Conservation (phyloP, 2,329 filamentous ascomycete species). For the Beauveria pseudobassiana region DNA sequence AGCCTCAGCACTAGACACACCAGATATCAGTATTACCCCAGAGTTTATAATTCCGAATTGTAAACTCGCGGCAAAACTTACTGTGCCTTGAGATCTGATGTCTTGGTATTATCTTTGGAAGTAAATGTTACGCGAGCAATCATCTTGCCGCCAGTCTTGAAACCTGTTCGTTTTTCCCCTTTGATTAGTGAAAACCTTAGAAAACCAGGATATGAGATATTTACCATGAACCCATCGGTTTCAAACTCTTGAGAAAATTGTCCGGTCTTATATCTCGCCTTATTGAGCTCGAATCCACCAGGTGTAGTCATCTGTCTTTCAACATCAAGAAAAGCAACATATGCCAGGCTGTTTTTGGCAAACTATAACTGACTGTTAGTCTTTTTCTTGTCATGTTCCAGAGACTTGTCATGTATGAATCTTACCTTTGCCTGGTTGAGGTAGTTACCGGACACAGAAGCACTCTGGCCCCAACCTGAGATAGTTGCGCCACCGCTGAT, state of each 20-base stretch:
- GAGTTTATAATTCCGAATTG: neutral
- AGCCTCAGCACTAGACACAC: neutral
- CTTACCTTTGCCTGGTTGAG: neutral
- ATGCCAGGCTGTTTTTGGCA: neutral
- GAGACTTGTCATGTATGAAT: neutral
- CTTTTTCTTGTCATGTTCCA: no score
- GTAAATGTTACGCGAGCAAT: neutral
- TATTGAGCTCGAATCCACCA: neutral
- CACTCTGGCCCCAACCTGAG: neutral
- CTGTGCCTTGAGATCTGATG: neutral
- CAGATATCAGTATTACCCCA: no score
- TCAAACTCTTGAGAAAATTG: neutral
- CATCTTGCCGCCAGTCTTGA: neutral
- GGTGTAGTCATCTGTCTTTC: neutral
- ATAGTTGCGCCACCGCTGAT: neutral
- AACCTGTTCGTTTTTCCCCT: neutral
- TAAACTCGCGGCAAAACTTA: neutral
- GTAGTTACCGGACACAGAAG: neutral
- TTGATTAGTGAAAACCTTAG: neutral
- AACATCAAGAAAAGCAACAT: neutral
- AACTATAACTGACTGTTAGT: neutral
- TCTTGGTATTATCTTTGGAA: neutral
- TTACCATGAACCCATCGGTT: neutral
- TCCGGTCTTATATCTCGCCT: neutral
- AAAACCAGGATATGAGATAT: neutral